Percentiles rank a stretch among this genome's conserved stretches.
phyloP scores from a whole-genome alignment of 352 stramenopile genomes.

The Globisporangium viniferum region DNA sequence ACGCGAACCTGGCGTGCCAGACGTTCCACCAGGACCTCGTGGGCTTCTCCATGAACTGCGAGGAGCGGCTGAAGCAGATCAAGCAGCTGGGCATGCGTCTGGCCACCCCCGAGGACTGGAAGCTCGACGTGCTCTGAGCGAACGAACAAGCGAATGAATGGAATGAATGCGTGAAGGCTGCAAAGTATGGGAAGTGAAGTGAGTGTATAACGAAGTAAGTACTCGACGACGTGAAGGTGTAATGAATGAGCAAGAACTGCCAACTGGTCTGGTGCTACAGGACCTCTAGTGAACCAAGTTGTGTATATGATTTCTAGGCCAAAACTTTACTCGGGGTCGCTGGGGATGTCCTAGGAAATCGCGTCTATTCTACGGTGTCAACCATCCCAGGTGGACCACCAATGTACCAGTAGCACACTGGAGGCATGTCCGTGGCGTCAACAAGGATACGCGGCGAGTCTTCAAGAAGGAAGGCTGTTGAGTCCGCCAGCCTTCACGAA shows the following conservation, averaged over 20 bases:
- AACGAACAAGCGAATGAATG: not conserved
- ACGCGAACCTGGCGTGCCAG: slow-evolving; percentile 82
- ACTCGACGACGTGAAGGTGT: not conserved
- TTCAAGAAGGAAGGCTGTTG: not conserved
- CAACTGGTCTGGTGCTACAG: not conserved
- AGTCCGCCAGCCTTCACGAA: not conserved
- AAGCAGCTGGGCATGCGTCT: slow-evolving; percentile 73
- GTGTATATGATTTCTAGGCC: not conserved
- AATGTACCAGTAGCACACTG: not conserved
- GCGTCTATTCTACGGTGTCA: not conserved
- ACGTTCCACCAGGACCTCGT: slow-evolving; percentile 82
- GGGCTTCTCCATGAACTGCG: slow-evolving; percentile 75
- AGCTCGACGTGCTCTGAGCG: slow-evolving; percentile 19
- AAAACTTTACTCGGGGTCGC: not conserved
- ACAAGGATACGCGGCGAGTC: not conserved
- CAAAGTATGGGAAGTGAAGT: too few species aligned
- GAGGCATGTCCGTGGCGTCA: not conserved
- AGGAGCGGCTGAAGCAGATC: slow-evolving; percentile 86
- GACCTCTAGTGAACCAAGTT: not conserved
- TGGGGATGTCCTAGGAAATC: not conserved
- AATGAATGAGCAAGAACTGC: not conserved
- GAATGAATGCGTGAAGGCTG: not conserved
- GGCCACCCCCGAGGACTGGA: slow-evolving; percentile 53
- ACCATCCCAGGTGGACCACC: not conserved
- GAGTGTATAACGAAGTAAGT: not conserved